These are phyloP conservation scores for Aspergillus chevalieri DNA, from an alignment of 2,329 filamentous ascomycete species.

Conservation along the genomic window DNA sequence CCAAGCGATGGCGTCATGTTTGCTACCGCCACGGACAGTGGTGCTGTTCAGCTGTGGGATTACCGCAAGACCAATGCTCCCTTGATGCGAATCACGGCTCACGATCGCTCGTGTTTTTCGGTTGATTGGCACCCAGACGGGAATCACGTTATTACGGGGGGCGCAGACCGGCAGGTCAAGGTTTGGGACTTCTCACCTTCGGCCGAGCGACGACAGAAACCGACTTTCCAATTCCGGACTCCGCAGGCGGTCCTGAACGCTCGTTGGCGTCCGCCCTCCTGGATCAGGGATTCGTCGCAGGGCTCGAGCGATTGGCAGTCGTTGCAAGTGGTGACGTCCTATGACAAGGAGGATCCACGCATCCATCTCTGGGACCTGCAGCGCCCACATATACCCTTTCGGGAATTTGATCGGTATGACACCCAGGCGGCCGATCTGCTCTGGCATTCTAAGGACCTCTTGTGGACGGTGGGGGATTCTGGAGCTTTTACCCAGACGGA, in stretches of 20 bases:
- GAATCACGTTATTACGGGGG: slow-evolving; percentile 58
- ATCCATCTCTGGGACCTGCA: slow-evolving; percentile 62
- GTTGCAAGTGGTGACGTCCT: slow-evolving; percentile 57
- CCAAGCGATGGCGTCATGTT: slow-evolving; percentile 58
- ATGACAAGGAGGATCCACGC: slow-evolving; percentile 55
- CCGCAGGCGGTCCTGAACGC: slow-evolving; percentile 58
- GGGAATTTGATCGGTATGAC: slow-evolving; percentile 53
- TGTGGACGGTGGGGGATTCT: slow-evolving; percentile 59
- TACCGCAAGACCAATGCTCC: slow-evolving; percentile 52
- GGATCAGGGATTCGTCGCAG: slow-evolving; percentile 44
- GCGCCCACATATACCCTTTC: slow-evolving; percentile 56
- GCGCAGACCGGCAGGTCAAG: slow-evolving; percentile 56
- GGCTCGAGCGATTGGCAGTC: slow-evolving; percentile 53
- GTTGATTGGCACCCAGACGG: slow-evolving; percentile 65
- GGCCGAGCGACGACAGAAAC: slow-evolving; percentile 54
- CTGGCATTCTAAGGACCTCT: slow-evolving; percentile 58
- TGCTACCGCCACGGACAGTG: slow-evolving; percentile 59
- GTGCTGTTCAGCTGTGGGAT: slow-evolving; percentile 60
- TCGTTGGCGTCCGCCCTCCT: slow-evolving; percentile 57
- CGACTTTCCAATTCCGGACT: slow-evolving; percentile 52
- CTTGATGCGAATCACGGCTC: slow-evolving; percentile 56
- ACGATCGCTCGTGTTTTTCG: slow-evolving; percentile 55
- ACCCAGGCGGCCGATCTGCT: slow-evolving; percentile 54
- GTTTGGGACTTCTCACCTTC: slow-evolving; percentile 57
- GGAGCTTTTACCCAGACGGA: slow-evolving; percentile 60